phyloP scores from a whole-genome alignment of 768 basidiomycete species.

The Calocybe indica region DNA sequence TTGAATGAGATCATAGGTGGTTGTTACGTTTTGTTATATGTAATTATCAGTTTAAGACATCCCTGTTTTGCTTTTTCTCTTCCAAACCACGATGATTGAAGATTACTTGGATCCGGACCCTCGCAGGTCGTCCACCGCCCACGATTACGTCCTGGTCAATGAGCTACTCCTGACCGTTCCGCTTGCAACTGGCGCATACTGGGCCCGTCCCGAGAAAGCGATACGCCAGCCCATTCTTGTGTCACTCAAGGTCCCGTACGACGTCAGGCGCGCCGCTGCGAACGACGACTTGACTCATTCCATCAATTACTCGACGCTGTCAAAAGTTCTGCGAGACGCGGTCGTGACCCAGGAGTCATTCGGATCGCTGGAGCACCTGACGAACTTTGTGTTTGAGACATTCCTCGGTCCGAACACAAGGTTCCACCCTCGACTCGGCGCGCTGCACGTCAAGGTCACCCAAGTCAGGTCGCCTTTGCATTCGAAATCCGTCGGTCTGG shows the following conservation, averaged over 20 bases:
- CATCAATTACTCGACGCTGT: constrained; percentile 59
- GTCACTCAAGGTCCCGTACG: constrained; percentile 43
- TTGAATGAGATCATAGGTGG: too few species aligned
- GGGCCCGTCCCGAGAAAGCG: constrained; percentile 29
- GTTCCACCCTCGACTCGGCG: constrained; percentile 16
- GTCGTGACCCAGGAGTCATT: constrained; percentile 25
- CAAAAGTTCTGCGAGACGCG: constrained; percentile 18
- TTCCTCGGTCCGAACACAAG: constrained; percentile 28
- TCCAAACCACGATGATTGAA: too few species aligned
- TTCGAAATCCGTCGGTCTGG: constrained; percentile 36
- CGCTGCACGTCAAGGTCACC: constrained; percentile 36
- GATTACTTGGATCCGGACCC: too few species aligned
- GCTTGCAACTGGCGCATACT: constrained; percentile 36
- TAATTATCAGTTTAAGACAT: too few species aligned
- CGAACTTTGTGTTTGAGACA: constrained; percentile 30
- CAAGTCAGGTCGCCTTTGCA: constrained; percentile 49
- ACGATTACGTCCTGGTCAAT: constrained; percentile 38
- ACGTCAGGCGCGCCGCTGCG: constrained; percentile 41
- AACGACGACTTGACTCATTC: constrained; percentile 52
- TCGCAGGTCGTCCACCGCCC: too few species aligned
- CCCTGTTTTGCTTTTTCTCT: too few species aligned
- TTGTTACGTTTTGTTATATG: too few species aligned
- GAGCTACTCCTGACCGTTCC: constrained; percentile 38
- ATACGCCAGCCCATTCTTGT: constrained; percentile 48
- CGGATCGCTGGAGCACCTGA: constrained; percentile 40